Evolutionary conservation across 495 filamentous ascomycete genomes (phyloP), one percentile per base, ranked within the genome.

Genomic region (Chaetomium tenue): DNA sequence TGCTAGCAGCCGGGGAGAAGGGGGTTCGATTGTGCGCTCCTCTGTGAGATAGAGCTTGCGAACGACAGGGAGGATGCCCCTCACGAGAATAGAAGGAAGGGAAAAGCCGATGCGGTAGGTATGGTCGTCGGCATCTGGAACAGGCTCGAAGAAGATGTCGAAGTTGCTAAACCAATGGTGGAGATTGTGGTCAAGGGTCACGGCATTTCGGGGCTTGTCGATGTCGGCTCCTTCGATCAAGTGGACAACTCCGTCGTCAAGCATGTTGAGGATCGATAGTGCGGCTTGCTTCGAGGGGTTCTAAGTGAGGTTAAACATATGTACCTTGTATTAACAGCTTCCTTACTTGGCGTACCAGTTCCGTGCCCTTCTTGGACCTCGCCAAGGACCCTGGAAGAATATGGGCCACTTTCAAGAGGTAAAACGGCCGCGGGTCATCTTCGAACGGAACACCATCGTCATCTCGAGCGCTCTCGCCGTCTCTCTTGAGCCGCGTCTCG

Each of bases 141-240:
- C 61, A 16, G 61, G 61, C 61, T 58, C 61, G 20, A 63, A 63
- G 28, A 40, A 63, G 26, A 63, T 42, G 4, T 51, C 6, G 16
- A 63, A 63, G 39, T 63, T 25, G 26, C 53, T 28, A 48, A 63
- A 63, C 39, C 23, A n/a, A 0, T 16, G 13, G 28, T 63, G 61
- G 1, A 63, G 40, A 13, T 11, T 28, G 18, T 18, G 30, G 22
- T 46, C 50, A 28, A 61, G 58, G 0, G 58, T 61, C 16, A 61
- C 25, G 11, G 58, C 58, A 33, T 61, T 61, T 0, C 30, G 47
- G 2, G 58, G 58, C 58, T 26, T n/a, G 18, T 61, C 58, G 11
- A 61, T 61, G 8, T 61, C 33, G 28, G 23, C 33, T 12, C 58
- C 58, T 52, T 61, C 47, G 6, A 61, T 61, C n/a, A 61, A n/a